A percentile compares a stretch with the other conserved stretches of the same genome.
Conservation (phyloP, 768 basidiomycete genomes). For the Calocybe indica region DNA sequence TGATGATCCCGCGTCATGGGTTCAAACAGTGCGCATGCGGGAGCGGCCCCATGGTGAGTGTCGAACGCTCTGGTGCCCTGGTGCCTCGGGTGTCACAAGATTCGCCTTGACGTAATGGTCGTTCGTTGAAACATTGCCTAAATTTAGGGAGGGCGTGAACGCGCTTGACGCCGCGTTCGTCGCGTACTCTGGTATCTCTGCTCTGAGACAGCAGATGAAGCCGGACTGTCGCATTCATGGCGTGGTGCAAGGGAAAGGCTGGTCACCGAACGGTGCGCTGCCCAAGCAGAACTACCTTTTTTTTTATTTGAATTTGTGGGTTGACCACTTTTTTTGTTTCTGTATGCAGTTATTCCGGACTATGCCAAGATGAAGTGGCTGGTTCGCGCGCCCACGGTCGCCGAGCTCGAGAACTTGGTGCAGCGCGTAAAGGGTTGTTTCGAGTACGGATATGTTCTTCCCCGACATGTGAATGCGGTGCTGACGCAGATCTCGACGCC, state of each 20-base stretch:
- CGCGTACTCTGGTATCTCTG: slow-evolving; percentile 74
- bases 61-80: background rate
- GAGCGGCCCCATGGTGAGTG: slow-evolving; percentile 68
- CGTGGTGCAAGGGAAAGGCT: slow-evolving; percentile 61
- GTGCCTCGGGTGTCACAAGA: too few relatives aligned
- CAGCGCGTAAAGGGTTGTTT: slow-evolving; percentile 67
- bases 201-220: slow-evolving; percentile 81
- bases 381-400: slow-evolving; percentile 60
- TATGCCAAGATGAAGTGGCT: slow-evolving; percentile 72
- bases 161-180: slow-evolving; percentile 86
- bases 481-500: slow-evolving; percentile 6
- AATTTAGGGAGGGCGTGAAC: slow-evolving; percentile 70
- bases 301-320: background rate
- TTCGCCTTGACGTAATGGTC: too few relatives aligned
- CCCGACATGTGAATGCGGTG: background rate
- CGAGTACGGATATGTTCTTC: slow-evolving; percentile 37
- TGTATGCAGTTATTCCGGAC: slow-evolving; percentile 69
- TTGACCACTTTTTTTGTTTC: background rate
- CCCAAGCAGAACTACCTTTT: background rate
- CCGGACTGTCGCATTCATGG: slow-evolving; percentile 80
- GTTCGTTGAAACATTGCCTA: background rate
- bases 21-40: slow-evolving; percentile 62
- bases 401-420: slow-evolving; percentile 46
- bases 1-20: slow-evolving; percentile 5
- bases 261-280: slow-evolving; percentile 60